These are phyloP conservation scores for Madurella fahalii DNA, from an alignment of 2,329 filamentous ascomycete species.

Conservation along the genomic window DNA sequence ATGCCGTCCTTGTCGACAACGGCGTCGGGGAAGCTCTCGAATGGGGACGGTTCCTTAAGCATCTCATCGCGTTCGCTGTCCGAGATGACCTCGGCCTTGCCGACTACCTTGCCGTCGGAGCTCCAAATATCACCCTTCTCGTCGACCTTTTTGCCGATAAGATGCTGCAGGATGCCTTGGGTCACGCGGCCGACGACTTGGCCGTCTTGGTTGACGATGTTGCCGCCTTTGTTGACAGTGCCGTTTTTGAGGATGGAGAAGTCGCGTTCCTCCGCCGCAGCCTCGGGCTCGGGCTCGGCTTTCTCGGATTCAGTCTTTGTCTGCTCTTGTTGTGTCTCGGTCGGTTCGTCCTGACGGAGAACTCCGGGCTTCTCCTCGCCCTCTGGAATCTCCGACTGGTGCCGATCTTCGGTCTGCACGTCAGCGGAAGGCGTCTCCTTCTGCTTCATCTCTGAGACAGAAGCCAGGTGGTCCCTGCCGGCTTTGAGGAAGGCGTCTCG, in stretches of 20 bases:
- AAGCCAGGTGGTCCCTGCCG: slow-evolving; percentile 5
- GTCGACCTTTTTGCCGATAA: slow-evolving; percentile 61
- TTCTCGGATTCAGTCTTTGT: not conserved
- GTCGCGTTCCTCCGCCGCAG: slow-evolving; percentile 33
- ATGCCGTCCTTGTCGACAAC: slow-evolving; percentile 51
- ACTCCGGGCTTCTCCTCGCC: not conserved
- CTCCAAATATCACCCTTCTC: slow-evolving; percentile 68
- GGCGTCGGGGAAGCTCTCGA: slow-evolving; percentile 56
- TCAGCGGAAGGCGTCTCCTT: slow-evolving; percentile 3
- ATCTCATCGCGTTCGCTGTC: slow-evolving; percentile 47
- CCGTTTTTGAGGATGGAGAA: slow-evolving; percentile 48
- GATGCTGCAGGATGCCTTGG: slow-evolving; percentile 59
- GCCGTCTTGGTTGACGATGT: slow-evolving; percentile 51
- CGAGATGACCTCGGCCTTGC: slow-evolving; percentile 62
- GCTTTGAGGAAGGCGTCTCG: slow-evolving; percentile 21
- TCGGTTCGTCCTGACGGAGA: not conserved
- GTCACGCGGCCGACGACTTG: slow-evolving; percentile 58
- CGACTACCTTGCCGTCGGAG: slow-evolving; percentile 64
- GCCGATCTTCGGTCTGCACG: not conserved
- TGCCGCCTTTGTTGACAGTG: slow-evolving; percentile 57
- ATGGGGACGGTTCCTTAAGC: slow-evolving; percentile 45
- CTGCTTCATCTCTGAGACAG: not conserved
- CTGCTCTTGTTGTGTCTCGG: slow-evolving; percentile 1
- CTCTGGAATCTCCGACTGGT: not conserved
- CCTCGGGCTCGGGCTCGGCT: slow-evolving; percentile 2